These are phyloP conservation scores for Suillus variegatus DNA, from an alignment of 768 basidiomycete species.

Conservation along the genomic window DNA sequence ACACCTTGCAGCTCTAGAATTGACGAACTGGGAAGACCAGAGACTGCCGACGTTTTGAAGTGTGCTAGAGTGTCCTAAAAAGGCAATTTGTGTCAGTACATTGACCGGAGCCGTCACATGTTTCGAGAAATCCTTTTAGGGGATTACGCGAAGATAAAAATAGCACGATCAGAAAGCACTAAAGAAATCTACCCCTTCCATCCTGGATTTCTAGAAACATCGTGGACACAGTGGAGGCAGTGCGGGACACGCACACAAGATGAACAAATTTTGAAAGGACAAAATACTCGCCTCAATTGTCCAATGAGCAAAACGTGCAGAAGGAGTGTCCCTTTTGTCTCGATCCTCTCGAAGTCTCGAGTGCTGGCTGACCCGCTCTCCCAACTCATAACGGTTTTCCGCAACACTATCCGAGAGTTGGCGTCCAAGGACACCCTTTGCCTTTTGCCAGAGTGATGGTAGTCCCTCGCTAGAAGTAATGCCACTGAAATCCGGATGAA, in stretches of 20 bases:
- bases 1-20: conserved; percentile 63
- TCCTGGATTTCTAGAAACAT: conserved; percentile 15
- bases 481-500: conserved; percentile 46
- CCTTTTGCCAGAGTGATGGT: conserved; percentile 45
- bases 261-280: neutral
- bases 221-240: neutral
- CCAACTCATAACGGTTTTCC: conserved; percentile 42
- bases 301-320: conserved; percentile 67
- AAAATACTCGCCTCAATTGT: conserved; percentile 56
- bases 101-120: neutral
- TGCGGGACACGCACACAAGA: neutral
- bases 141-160: neutral
- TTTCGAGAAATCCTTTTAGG: neutral
- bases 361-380: conserved; percentile 16
- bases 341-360: conserved; percentile 31
- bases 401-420: conserved; percentile 23
- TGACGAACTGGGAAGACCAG: conserved; percentile 64
- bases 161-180: neutral
- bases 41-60: conserved; percentile 62
- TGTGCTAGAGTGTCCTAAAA: conserved; percentile 71
- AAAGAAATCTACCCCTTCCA: conserved; percentile 1
- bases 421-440: conserved; percentile 33
- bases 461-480: conserved; percentile 39
- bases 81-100: conserved; percentile 8
- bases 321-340: conserved; percentile 49